Base-by-base conservation (phyloP, 352 stramenopile genomes). In the Globisporangium parvum region DNA sequence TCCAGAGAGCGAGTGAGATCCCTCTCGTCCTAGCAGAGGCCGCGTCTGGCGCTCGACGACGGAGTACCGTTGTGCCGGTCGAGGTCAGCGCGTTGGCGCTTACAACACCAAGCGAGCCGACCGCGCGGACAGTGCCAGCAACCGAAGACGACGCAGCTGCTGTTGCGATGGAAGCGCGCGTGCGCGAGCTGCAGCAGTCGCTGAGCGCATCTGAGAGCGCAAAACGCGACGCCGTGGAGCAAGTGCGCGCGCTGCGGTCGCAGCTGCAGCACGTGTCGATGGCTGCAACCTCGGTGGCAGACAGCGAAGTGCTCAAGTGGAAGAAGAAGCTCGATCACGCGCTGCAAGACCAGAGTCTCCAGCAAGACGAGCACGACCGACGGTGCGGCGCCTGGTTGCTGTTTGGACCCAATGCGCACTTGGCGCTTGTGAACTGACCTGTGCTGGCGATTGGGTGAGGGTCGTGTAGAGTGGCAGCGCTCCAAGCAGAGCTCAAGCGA, bases 271-370 rank as follows among this genome's bases (percentile, higher is more conserved):
- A 76, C 53, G 18, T 68, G 2, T 59, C 63, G 5, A 51, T 44
- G 18, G 20, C 54, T 37, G 46, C 65, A 18, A 63, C 41, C 3
- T 57, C 57, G n/a, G 57, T 52, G 0, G 54, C 65, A 0, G 63
- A 73, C 26, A 70, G 65, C 5, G 61, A 83, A 55, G 57, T 71
- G 9, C 52, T 62, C 18, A 65, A 63, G 45, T 89, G 78, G 78
- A 87, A 85, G 50, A 58, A 53, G 35, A 79, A 75, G 31, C 55
- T 89, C 2, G 78, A 88, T 20, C 73, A 77, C 56, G 69, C 67
- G 9, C 66, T 67, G 21, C 57, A 69, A 33, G 73, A 89, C 23
- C 78, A 89, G 35, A 62, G 75, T 24, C 39, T 53, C 1, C 50
- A 74, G 2, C 69, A 86, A 42, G 57, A 70, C 47, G 60, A 82